Base-by-base conservation (phyloP, 805 yeast species). In the Wickerhamiella azyma region DNA sequence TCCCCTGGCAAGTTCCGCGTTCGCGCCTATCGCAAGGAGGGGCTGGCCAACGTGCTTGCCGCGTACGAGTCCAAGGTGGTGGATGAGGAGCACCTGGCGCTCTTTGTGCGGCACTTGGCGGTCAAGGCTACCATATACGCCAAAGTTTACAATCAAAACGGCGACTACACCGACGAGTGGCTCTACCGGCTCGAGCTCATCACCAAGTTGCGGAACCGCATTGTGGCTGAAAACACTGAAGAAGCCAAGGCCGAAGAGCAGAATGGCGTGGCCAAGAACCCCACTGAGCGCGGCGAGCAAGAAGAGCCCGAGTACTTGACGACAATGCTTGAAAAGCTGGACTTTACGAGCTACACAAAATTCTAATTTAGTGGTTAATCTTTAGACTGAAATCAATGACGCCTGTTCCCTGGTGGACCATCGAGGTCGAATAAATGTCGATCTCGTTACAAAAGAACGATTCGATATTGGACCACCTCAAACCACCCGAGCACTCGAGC, bases 401-500 rank as follows among this genome's bases (percentile, higher is more conserved):
- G 0, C 79, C 76, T 9, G 79, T 71, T n/a, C 96, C 96, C 65
- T 88, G 97, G 60, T 88, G 97, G 49, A 89, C 79, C 14, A 86
- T 76, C 16, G 94, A 80, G 1, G 97, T 89, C 32, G 94, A 81
- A 68, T 86, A 89, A 52, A 88, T 79, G 55, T 88, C 97, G 49
- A 88, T 78, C 48, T 81, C 85, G 49, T 81, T 73, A 54, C 86
- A 77, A 55, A 88, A 68, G 57, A 73, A 89, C 6, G 69, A 62
- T 24, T 66, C 62, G 47, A 88, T 65, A 61, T 88, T 88, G 3
- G 74, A 70, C 53, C 77, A 66, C 2, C 82, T 81, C 52, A 88
- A 71, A 0, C 97, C 97, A 18, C 97, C 97, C 46, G 89, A 79
- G 64, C 96, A 88, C 63, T 88, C 97, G 43, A 88, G 69, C 52